Evolutionary conservation across 176 grass and related monocot species (phyloP).

Genomic region (Elaeis guineensis): DNA sequence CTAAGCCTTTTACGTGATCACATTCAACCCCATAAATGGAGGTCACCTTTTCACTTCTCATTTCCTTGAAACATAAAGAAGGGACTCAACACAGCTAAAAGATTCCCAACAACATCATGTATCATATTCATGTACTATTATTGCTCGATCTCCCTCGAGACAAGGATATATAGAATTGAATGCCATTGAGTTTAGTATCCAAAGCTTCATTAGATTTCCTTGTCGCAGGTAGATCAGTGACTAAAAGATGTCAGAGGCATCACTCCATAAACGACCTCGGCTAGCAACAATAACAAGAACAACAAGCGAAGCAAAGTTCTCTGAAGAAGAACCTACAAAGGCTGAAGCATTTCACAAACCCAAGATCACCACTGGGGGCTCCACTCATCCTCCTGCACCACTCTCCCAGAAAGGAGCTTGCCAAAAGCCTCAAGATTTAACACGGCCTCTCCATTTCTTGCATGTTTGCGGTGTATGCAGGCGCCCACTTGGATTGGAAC

Average conservation of each 20-base stretch:
- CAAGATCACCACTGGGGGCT: not conserved
- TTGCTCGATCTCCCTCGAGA: constrained; percentile 19
- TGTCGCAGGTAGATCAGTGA: no score
- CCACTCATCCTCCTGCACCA: no score
- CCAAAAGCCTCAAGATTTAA: constrained; percentile 9
- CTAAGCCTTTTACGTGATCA: no score
- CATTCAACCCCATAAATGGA: no score
- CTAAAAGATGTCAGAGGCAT: constrained; percentile 13
- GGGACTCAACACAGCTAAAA: not conserved
- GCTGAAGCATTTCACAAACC: not conserved
- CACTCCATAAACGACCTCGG: constrained; percentile 8
- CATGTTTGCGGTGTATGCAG: constrained; percentile 18
- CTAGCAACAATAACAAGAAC: constrained; percentile 12
- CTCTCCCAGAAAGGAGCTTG: no score
- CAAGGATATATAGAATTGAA: constrained; percentile 4
- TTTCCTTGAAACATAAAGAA: constrained; percentile 22
- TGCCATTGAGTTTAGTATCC: not conserved
- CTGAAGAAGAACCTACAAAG: not conserved
- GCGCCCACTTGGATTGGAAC: constrained; percentile 21
- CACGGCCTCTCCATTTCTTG: constrained; percentile 25
- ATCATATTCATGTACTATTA: constrained; percentile 4
- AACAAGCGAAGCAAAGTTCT: constrained; percentile 19
- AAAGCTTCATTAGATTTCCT: no score
- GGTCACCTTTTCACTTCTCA: not conserved
- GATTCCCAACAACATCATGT: no score